Percentiles rank a stretch among this genome's conserved stretches.
phyloP scores from a whole-genome alignment of 108 stramenopile genomes.

The Nitzschia sp. region DNA sequence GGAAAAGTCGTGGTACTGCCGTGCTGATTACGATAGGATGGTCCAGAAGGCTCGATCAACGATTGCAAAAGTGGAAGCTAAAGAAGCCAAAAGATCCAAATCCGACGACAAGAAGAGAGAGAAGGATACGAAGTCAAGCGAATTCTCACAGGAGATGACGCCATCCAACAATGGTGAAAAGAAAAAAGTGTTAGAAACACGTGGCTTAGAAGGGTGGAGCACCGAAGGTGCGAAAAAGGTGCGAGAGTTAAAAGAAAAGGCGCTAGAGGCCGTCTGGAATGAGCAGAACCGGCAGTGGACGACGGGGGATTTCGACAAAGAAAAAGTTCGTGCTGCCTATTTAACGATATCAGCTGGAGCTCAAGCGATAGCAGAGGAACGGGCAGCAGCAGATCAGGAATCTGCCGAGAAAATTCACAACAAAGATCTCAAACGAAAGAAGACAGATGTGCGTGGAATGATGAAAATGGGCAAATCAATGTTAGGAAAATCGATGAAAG shows the following conservation, averaged over 20 bases:
- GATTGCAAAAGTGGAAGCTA: slow-evolving; percentile 18
- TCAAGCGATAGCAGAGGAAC: slow-evolving; percentile 1
- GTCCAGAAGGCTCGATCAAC: slow-evolving; percentile 24
- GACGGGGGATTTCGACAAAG: slow-evolving; percentile 16
- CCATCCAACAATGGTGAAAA: neutral
- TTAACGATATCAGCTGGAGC: slow-evolving; percentile 15
- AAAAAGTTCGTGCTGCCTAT: slow-evolving; percentile 18
- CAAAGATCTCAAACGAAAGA: slow-evolving; percentile 3
- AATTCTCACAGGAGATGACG: neutral
- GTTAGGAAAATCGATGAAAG: slow-evolving; percentile 10
- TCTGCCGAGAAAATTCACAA: neutral
- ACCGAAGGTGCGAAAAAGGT: slow-evolving; percentile 9
- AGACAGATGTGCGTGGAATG: slow-evolving; percentile 16
- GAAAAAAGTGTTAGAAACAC: slow-evolving; percentile 29
- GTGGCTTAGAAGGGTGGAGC: slow-evolving; percentile 42
- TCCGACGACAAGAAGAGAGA: neutral
- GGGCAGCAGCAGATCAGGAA: slow-evolving; percentile 10
- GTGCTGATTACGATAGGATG: slow-evolving; percentile 40
- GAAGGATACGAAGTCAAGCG: neutral
- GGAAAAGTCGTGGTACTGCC: slow-evolving; percentile 19
- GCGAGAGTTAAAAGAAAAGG: slow-evolving; percentile 24
- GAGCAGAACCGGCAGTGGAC: slow-evolving; percentile 42
- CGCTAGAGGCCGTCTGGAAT: slow-evolving; percentile 39
- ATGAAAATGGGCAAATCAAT: slow-evolving; percentile 21
- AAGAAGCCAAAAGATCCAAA: slow-evolving; percentile 4